Evolutionary conservation across 176 grass and related monocot genomes (phyloP), one percentile per base, ranked within the genome.

Genomic region (Hordeum marinum): DNA sequence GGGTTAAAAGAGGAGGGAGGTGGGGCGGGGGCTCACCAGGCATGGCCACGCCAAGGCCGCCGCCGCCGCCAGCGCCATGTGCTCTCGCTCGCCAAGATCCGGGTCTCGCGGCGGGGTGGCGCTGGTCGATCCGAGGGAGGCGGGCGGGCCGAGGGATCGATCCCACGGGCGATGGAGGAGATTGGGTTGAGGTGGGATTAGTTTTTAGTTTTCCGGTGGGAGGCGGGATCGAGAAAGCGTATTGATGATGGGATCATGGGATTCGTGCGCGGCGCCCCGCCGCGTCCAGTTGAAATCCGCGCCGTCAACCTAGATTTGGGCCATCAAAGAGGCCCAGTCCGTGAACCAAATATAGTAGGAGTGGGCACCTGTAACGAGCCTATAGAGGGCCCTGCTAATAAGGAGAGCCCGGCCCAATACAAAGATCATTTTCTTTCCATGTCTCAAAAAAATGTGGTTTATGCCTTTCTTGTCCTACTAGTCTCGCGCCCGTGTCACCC

Each of bases 221-320:
- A 82, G 72, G 66, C 76, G 78, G 78, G 55, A 81, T 77, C 45
- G 29, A 69, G 21, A 42, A 32, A 31, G 79, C 23, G 84, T 59
- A 86, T 65, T 75, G 48, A 11, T 83, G 84, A 90, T 90, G 80
- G 59, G 48, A 79, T 90, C 89, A 87, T 87, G 80, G 75, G 75
- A 87, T 87, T 60, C 84, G 89, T 87, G 88, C 67, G 84, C 73
- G 84, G 80, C 74, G 88, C 66, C 88, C 74, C 80, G 88, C 89
- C 89, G 80, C 84, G 89, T 79, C 88, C 88, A 36, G 17, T 72
- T 75, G 59, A 71, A 82, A 78, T 35, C 29, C 13, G 24, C 54
- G 32, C 72, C 55, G 63, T 69, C 78, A 73, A 85, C 75, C 62
- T 48, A 29, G 42, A 74, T 74, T 31, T 31, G 71, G 71, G 15